These are phyloP conservation scores for Phytopythium chamaehyphon DNA, from an alignment of 352 stramenopile species.

Conservation along the genomic window DNA sequence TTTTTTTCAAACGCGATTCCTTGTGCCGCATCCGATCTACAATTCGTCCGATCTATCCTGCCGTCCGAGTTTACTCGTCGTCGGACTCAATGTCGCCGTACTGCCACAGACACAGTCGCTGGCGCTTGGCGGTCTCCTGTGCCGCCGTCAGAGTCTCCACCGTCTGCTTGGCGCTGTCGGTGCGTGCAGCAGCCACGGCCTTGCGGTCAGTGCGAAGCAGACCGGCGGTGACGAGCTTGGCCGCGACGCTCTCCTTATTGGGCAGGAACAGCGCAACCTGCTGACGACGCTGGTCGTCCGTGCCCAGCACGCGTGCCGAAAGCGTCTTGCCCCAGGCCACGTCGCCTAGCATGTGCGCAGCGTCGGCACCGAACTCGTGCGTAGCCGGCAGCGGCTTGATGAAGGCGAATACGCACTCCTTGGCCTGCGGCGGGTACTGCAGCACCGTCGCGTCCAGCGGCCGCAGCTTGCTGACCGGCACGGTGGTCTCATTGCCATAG, in stretches of 20 bases:
- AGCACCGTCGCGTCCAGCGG: conserved; percentile 88
- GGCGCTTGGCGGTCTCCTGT: conserved; percentile 91
- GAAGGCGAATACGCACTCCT: conserved; percentile 83
- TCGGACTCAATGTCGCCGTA: conserved; percentile 97
- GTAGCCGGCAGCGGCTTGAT: conserved; percentile 79
- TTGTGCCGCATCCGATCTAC: no score
- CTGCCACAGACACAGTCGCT: conserved; percentile 92
- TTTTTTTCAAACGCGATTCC: no score
- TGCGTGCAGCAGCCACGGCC: conserved; percentile 39
- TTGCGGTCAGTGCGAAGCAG: conserved; percentile 88
- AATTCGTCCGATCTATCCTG: no score
- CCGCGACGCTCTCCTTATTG: conserved; percentile 85
- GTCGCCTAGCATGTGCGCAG: conserved; percentile 86
- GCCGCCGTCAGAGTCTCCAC: conserved; percentile 87
- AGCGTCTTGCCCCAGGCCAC: conserved; percentile 92
- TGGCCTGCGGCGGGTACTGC: conserved; percentile 87
- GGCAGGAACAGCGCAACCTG: conserved; percentile 69
- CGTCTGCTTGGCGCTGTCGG: conserved; percentile 74
- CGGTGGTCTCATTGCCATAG: conserved; percentile 92
- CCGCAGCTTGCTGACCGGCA: conserved; percentile 82
- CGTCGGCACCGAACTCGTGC: conserved; percentile 92
- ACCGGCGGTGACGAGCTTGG: conserved; percentile 86
- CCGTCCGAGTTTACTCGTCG: conserved; percentile 78
- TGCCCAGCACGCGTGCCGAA: conserved; percentile 61
- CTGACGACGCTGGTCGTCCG: conserved; percentile 65